A percentile compares a stretch with the other conserved stretches of the same genome.
These are phyloP conservation scores for Alternaria infectoria DNA, from an alignment of 2,329 filamentous ascomycete genomes.

Conservation along the genomic window DNA sequence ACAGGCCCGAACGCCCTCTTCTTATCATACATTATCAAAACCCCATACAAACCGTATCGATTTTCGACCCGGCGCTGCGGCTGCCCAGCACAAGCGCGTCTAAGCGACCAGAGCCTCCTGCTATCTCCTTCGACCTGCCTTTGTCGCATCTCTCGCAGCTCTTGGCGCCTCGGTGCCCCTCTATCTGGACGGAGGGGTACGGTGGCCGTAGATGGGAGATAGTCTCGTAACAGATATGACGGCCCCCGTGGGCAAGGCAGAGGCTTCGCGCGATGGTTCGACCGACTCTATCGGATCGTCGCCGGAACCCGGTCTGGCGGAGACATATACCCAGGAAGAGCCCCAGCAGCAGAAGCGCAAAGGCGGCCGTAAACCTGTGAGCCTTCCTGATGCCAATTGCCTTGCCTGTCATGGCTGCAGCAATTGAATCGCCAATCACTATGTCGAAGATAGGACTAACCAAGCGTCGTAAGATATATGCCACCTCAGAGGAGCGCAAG, in stretches of 20 bases:
- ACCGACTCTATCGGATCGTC: constrained; percentile 58
- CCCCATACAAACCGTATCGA: constrained; percentile 44
- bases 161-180: constrained; percentile 48
- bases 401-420: constrained; percentile 33
- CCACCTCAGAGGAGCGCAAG: constrained; percentile 97
- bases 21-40: constrained; percentile 56
- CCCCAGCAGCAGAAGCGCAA: constrained; percentile 81
- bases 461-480: constrained; percentile 78
- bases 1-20: constrained; percentile 34
- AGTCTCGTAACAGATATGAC: constrained; percentile 54
- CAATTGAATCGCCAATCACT: constrained; percentile 27
- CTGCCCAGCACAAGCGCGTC: constrained; percentile 44
- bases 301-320: constrained; percentile 53
- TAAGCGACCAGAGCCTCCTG: constrained; percentile 44
- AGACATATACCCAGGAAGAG: constrained; percentile 52
- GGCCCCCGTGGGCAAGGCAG: constrained; percentile 54
- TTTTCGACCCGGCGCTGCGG: constrained; percentile 43
- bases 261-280: constrained; percentile 53
- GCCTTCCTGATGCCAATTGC: constrained; percentile 45
- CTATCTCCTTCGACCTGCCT: constrained; percentile 25
- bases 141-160: constrained; percentile 41
- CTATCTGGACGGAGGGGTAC: constrained; percentile 51
- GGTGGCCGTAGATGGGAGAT: constrained; percentile 58
- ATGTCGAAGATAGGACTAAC: constrained; percentile 50
- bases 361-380: constrained; percentile 94